Evolutionary conservation across 352 stramenopile species (phyloP).

Genomic region (Globisporangium uncinulatum): DNA sequence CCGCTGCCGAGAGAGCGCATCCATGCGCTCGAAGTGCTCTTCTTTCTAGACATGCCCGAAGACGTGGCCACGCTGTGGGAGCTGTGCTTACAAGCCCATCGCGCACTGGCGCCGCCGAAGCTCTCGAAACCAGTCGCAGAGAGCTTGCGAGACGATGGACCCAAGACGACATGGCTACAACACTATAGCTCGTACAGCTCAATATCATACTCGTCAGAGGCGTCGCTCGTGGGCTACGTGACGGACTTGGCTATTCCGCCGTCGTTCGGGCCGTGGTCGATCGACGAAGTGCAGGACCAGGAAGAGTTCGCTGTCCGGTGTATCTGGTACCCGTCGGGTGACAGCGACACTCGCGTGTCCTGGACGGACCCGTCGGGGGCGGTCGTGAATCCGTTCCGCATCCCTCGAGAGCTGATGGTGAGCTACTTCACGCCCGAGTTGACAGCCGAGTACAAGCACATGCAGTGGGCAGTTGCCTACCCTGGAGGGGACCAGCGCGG

Average conservation of each 20-base stretch:
- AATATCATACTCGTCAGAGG: background rate
- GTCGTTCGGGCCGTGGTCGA: slow-evolving; percentile 3
- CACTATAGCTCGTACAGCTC: slow-evolving; percentile 14
- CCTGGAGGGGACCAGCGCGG: slow-evolving; percentile 28
- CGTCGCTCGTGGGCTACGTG: background rate
- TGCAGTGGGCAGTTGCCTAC: slow-evolving; percentile 44
- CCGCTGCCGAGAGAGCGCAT: slow-evolving; percentile 20
- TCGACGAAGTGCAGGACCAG: slow-evolving; percentile 17
- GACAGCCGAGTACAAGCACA: slow-evolving; percentile 7
- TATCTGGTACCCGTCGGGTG: slow-evolving; percentile 31
- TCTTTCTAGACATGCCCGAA: slow-evolving; percentile 32
- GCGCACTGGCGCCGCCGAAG: slow-evolving; percentile 17
- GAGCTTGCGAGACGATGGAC: background rate
- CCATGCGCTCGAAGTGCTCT: slow-evolving; percentile 30
- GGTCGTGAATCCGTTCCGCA: slow-evolving; percentile 35
- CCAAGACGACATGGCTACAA: slow-evolving; percentile 15
- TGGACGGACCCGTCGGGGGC: slow-evolving; percentile 22
- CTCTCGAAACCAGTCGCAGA: background rate
- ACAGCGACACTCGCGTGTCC: slow-evolving; percentile 10
- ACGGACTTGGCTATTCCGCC: background rate
- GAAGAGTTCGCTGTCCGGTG: slow-evolving; percentile 20
- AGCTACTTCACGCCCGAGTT: slow-evolving; percentile 30
- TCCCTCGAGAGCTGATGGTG: slow-evolving; percentile 14
- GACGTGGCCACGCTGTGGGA: slow-evolving; percentile 30
- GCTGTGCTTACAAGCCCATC: slow-evolving; percentile 32